Base-by-base conservation (phyloP, 176 grass and related monocot genomes). In the Lolium rigidum region DNA sequence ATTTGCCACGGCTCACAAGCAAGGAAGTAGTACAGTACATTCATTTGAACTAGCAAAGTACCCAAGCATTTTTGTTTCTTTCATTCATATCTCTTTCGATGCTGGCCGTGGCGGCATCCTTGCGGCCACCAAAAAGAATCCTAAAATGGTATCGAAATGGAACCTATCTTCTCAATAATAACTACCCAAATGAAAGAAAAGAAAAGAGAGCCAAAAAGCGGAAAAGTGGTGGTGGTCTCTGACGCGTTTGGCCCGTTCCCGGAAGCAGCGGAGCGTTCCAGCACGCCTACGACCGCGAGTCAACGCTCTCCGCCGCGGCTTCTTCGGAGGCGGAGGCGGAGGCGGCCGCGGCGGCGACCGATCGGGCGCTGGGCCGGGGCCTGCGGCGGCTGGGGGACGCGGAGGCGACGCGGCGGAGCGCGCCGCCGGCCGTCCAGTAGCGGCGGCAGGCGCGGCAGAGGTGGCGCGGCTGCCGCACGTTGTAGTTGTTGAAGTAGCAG, bases 401-500 rank as follows among this genome's bases (percentile, higher is more conserved):
- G 26, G 97, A 90, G 46, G 88, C 82, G 25, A 99, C 80, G 28
- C 92, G 94, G 64, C 97, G 97, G 82, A 99, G 97, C 69, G 92
- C 92, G 80, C 97, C 97, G 76, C 94, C 94, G 62, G 94, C 97
- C 46, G 97, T 99, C 97, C 94, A 99, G 87, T 99, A 99, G 70
- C 97, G 92, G 77, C 90, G 94, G 89, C 97, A 99, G 76, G 94
- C 60, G 85, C 88, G 92, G 92, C 97, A 99, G 85, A 99, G 95
- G 87, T 99, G 97, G 20, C 97, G 94, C 67, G 97, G 97, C 85
- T 99, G 97, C 52, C 93, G 91, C 74, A 99, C 97, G 97, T 99
- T 99, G 92, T 99, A 96, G 97, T 99, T 99, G 85, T 96, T 99
- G 92, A 96, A 99, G 92, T 99, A 99, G 90, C 97, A 99, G 87